phyloP scores from a whole-genome alignment of 257 asterid species.

The Anisodus tanguticus region DNA sequence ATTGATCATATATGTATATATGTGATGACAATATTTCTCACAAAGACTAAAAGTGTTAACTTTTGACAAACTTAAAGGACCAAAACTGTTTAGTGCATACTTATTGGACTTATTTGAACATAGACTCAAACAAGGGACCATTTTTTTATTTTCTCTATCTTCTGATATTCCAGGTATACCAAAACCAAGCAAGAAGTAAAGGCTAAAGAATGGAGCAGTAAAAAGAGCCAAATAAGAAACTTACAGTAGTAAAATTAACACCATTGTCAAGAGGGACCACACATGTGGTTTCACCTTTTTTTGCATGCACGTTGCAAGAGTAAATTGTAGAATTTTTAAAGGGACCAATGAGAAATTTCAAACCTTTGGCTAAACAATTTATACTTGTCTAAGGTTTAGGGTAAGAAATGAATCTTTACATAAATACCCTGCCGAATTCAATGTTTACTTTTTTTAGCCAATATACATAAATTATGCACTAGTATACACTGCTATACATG shows the following conservation, averaged over 20 bases:
- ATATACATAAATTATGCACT: too few relatives aligned
- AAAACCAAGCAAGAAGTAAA: not conserved
- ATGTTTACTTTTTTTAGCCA: not conserved
- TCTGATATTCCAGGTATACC: not conserved
- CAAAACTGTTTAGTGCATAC: too few relatives aligned
- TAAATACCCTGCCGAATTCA: too few relatives aligned
- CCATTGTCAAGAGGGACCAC: not conserved
- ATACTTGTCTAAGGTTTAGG: not conserved
- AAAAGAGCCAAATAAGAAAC: conserved; percentile 22
- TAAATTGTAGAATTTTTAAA: not conserved
- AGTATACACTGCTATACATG: too few relatives aligned
- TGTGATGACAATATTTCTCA: not conserved
- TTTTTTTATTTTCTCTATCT: not conserved
- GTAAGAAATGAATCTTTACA: not conserved
- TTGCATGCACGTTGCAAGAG: not conserved
- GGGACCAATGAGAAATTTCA: conserved; percentile 4
- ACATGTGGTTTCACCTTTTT: conserved; percentile 3
- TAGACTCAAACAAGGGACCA: too few relatives aligned
- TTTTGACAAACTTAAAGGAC: too few relatives aligned
- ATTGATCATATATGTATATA: not conserved
- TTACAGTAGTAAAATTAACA: not conserved
- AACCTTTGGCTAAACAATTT: conserved; percentile 11
- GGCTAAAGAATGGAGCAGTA: not conserved
- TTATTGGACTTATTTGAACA: too few relatives aligned
- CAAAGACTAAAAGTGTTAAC: too few relatives aligned